Percentiles rank a stretch among this genome's conserved stretches.
Conservation (phyloP, 148 eudicot species). For the Rhododendron kiyosumense region DNA sequence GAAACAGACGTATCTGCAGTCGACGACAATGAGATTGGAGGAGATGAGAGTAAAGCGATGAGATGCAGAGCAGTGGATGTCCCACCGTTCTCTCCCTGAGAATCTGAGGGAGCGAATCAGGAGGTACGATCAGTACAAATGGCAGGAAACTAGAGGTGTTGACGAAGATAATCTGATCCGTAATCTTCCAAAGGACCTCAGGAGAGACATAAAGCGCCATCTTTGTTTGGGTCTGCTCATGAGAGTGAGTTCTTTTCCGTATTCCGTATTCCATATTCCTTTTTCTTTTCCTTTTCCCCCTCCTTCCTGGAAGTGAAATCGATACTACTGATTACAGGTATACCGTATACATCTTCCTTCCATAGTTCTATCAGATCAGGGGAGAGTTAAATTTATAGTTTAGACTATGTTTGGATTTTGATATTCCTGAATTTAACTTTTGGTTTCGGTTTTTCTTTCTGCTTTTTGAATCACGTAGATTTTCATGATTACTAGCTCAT, state of each 20-base stretch:
- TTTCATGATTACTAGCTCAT: not conserved
- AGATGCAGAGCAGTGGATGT: constrained; percentile 97
- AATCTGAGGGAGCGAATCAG: constrained; percentile 75
- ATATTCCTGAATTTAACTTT: not conserved
- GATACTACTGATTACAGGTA: not conserved
- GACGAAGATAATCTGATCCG: constrained; percentile 49
- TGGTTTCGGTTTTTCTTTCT: not conserved
- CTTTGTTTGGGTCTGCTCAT: constrained; percentile 73
- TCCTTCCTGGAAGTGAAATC: not conserved
- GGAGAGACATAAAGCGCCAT: constrained; percentile 96
- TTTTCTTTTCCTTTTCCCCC: not conserved
- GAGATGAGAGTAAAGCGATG: constrained; percentile 89
- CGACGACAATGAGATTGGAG: constrained; percentile 77
- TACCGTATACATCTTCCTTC: not conserved
- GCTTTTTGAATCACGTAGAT: not conserved
- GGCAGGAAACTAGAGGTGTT: too few relatives aligned
- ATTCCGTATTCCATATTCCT: too few relatives aligned
- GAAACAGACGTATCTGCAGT: constrained; percentile 85
- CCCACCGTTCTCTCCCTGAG: constrained; percentile 84
- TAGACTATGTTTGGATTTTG: not conserved
- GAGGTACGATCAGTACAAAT: constrained; percentile 82
- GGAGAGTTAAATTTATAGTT: not conserved
- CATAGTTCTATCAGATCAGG: not conserved
- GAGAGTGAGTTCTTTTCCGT: constrained; percentile 47
- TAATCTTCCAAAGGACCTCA: constrained; percentile 82